Evolutionary conservation across 2,329 filamentous ascomycete genomes (phyloP), one percentile per base, ranked within the genome.

Genomic region (Plectosphaerella cucumerina): DNA sequence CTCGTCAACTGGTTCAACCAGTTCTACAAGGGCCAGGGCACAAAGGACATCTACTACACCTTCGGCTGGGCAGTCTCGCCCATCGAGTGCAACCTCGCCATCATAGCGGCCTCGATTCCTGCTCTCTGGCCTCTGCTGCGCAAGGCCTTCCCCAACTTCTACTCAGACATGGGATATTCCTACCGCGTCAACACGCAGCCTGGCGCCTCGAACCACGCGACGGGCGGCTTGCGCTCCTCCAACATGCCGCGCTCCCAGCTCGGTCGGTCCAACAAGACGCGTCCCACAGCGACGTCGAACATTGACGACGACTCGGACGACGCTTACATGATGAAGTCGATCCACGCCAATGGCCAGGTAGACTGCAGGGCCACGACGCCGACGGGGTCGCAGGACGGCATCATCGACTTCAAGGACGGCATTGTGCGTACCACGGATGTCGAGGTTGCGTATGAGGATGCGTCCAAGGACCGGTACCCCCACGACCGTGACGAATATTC

Each of bases 71-170:
- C 58, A 39, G 57, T 60, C 44, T 66, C 64, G 14, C 57, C 60
- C 26, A 60, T 67, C 50, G 69, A 72, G 55, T 64, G 65, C 50
- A 71, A 71, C 55, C 56, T 69, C 20, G 69, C 69, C 39, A 69
- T 72, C 49, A 59, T 70, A 44, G 62, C 69, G 15, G 68, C 68
- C 42, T 70, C 64, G 1, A 65, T 63, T 1, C 69, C 70, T 18
- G 64, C 67, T 0, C 59, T 72, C n/a, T 67, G 67, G 59, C 69
- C 69, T 5, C 62, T 71, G n/a, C 59, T 67, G 47, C 60, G 62
- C 14, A 54, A 59, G 35, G 58, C 56, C 56, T 54, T 64, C 45
- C 63, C 64, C 20, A 48, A 48, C 18, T 45, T 61, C 52, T 63
- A 60, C 50, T 52, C 53, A 26, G 51, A 56, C 26, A 49, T 54